Evolutionary conservation across 495 filamentous ascomycete species (phyloP).

Genomic region (Neurospora tetrasperma): DNA sequence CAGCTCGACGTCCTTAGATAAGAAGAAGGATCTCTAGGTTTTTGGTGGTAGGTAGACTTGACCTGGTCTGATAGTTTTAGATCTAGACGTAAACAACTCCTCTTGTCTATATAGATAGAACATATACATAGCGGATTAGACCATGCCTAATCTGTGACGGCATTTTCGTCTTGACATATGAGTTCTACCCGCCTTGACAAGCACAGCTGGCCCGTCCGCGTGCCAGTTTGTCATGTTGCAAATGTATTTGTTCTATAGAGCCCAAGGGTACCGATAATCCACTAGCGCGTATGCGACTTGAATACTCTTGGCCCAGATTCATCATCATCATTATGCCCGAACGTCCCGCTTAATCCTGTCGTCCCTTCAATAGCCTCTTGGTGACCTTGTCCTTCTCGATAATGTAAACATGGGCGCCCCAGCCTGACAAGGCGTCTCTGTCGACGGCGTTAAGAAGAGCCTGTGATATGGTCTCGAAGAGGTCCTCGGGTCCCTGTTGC

Average conservation of each 20-base stretch:
- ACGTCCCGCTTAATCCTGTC: constrained; percentile 39
- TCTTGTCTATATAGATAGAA: background rate
- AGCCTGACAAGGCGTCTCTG: constrained; percentile 89
- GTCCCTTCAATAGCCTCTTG: constrained; percentile 91
- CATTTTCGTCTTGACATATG: background rate
- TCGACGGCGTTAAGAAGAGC: constrained; percentile 94
- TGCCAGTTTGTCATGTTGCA: background rate
- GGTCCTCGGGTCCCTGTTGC: constrained; percentile 69
- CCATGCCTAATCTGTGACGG: background rate
- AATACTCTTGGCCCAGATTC: background rate
- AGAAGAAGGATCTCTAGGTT: constrained; percentile 29
- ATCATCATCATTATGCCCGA: background rate
- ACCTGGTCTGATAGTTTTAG: background rate
- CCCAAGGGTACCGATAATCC: background rate
- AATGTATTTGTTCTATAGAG: background rate
- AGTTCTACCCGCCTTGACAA: background rate
- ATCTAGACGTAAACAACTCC: background rate
- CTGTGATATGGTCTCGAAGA: constrained; percentile 98
- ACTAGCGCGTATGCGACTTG: background rate
- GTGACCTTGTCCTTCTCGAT: constrained; percentile 99
- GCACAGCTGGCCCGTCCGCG: background rate
- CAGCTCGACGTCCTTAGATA: constrained; percentile 19
- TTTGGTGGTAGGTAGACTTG: background rate
- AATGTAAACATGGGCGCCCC: constrained; percentile 97
- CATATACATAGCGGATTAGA: background rate